Conservation (phyloP, 306 rosid species). For the Cotoneaster glaucophyllus region DNA sequence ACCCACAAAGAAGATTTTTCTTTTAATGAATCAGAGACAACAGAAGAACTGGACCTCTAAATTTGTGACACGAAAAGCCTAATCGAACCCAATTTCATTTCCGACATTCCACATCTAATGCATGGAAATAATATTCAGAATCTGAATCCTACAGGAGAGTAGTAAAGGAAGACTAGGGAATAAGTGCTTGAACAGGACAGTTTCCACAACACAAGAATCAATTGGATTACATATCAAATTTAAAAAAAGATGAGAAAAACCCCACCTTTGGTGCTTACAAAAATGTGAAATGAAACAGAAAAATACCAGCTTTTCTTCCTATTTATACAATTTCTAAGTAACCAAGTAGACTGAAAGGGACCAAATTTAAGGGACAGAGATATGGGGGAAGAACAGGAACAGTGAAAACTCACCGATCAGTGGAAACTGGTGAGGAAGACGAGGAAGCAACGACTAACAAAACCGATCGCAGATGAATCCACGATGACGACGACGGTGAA, state of each 20-base stretch:
- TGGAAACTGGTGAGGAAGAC: slow-evolving; percentile 10
- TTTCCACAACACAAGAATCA: neutral
- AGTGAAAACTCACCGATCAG: slow-evolving; percentile 19
- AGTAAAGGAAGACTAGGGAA: slow-evolving; percentile 1
- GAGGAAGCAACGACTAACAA: slow-evolving; percentile 21
- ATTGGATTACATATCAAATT: neutral
- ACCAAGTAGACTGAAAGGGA: neutral
- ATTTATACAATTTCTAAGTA: neutral
- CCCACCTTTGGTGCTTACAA: neutral
- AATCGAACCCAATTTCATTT: neutral
- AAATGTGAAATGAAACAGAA: neutral
- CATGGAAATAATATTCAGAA: neutral
- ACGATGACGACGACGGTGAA: slow-evolving; percentile 9
- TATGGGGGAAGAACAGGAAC: slow-evolving; percentile 1
- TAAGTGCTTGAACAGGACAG: neutral
- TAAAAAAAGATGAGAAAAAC: neutral
- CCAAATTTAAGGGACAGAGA: neutral
- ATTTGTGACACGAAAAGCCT: neutral
- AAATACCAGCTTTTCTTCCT: neutral
- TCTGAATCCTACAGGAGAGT: slow-evolving; percentile 7
- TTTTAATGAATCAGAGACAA: neutral
- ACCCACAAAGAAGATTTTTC: neutral
- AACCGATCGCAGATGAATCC: slow-evolving; percentile 24
- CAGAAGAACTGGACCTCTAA: neutral
- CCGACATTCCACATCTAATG: neutral